Evolutionary conservation across 352 stramenopile genomes (phyloP).

Genomic region (Globisporangium echinulatum): DNA sequence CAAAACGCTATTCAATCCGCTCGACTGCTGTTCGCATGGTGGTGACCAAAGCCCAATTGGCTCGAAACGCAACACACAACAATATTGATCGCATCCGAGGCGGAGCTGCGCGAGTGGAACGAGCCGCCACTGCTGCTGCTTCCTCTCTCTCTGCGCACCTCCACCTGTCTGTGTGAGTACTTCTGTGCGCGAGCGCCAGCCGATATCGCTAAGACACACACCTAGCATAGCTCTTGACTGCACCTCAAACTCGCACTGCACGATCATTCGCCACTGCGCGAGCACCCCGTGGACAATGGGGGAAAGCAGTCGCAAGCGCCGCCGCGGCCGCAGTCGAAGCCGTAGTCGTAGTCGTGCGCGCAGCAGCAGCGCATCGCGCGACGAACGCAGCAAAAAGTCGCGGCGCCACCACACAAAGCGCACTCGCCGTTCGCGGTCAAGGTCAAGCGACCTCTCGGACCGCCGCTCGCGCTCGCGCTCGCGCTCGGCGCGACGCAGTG

Average conservation of each 20-base stretch:
- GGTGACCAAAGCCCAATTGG: background rate
- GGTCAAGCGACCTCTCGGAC: conserved; percentile 24
- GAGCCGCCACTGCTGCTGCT: background rate
- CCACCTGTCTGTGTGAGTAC: too few relatives aligned
- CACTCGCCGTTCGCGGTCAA: conserved; percentile 19
- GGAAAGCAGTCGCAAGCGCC: conserved; percentile 26
- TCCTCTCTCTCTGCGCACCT: background rate
- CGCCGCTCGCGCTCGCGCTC: conserved; percentile 29
- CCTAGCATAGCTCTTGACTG: background rate
- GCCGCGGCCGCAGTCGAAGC: conserved; percentile 14
- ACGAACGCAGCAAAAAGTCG: conserved; percentile 14
- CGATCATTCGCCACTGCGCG: background rate
- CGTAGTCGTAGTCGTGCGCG: conserved; percentile 10
- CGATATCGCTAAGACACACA: background rate
- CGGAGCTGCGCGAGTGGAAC: background rate
- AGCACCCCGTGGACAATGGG: background rate
- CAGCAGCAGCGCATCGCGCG: conserved; percentile 15
- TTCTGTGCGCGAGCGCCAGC: too few relatives aligned
- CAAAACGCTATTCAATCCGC: too few relatives aligned
- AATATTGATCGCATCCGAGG: background rate
- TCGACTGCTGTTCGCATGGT: too few relatives aligned
- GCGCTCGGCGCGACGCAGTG: conserved; percentile 17
- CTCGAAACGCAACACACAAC: background rate
- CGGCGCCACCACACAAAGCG: conserved; percentile 16
- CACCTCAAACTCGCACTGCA: background rate